Conservation (phyloP, 164 flowering plant species). For the Platanus orientalis region DNA sequence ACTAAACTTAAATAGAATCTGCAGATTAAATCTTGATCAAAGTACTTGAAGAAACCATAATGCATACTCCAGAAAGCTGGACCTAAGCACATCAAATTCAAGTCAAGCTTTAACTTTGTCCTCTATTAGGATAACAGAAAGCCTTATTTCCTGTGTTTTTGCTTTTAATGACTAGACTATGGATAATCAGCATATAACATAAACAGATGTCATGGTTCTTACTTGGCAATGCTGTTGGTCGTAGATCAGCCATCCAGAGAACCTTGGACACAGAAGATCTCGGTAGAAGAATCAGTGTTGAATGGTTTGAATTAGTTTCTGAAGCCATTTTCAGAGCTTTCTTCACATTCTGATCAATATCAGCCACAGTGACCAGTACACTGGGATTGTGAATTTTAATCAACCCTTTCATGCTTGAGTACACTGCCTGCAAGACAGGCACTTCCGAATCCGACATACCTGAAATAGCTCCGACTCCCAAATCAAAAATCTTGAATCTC, state of each 20-base stretch:
- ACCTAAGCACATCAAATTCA: neutral
- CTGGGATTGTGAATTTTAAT: constrained; percentile 88
- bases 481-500: constrained; percentile 85
- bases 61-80: too few species aligned
- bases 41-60: too few species aligned
- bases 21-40: too few species aligned
- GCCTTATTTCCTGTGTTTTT: neutral
- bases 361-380: constrained; percentile 63
- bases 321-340: constrained; percentile 81
- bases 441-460: constrained; percentile 75
- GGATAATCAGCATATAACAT: neutral
- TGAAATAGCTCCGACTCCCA: constrained; percentile 54
- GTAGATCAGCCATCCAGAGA: constrained; percentile 94
- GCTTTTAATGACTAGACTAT: neutral
- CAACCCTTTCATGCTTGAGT: constrained; percentile 87
- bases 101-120: neutral
- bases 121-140: neutral
- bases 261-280: constrained; percentile 64
- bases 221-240: constrained; percentile 90
- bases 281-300: constrained; percentile 63
- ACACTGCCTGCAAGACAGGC: constrained; percentile 73
- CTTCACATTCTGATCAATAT: constrained; percentile 62
- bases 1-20: too few species aligned
- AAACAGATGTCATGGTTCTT: constrained; percentile 24
- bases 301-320: constrained; percentile 40